Evolutionary conservation across 2,329 filamentous ascomycete species (phyloP).

Genomic region (Diaporthe caulivora): DNA sequence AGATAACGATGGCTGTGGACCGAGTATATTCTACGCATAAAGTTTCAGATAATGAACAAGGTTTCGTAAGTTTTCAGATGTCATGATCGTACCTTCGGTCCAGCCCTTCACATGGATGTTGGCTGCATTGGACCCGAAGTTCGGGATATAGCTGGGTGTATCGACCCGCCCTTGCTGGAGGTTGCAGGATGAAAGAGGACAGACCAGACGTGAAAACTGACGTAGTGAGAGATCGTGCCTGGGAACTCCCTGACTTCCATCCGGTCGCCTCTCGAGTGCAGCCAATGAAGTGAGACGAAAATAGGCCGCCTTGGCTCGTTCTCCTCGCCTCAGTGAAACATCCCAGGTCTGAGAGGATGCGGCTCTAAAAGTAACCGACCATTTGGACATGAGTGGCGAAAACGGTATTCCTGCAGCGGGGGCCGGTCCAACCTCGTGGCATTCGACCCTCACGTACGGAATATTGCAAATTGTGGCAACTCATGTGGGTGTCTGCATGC

Average conservation of each 20-base stretch:
- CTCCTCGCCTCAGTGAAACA: constrained; percentile 11
- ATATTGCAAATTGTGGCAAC: neutral
- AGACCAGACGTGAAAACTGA: neutral
- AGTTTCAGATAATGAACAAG: constrained; percentile 24
- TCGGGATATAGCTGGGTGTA: constrained; percentile 7
- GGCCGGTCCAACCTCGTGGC: neutral
- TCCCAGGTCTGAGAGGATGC: constrained; percentile 9
- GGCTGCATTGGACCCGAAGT: neutral
- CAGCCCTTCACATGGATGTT: neutral
- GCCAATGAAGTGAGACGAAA: neutral
- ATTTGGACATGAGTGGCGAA: neutral
- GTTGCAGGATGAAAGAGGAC: neutral
- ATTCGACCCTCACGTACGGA: neutral
- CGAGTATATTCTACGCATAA: constrained; percentile 13
- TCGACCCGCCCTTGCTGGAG: neutral
- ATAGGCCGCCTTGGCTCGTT: neutral
- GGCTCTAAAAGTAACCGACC: constrained; percentile 3
- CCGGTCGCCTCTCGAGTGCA: neutral
- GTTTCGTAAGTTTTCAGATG: constrained; percentile 12
- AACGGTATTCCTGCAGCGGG: neutral
- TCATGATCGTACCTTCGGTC: constrained; percentile 11
- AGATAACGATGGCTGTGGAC: neutral
- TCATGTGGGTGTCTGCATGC: neutral
- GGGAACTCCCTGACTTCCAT: constrained; percentile 4
- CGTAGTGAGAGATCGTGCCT: neutral